A percentile compares a stretch with the other conserved stretches of the same genome.
These are phyloP conservation scores for Penicillium sp. DNA, from an alignment of 2,329 filamentous ascomycete species.

Conservation along the genomic window DNA sequence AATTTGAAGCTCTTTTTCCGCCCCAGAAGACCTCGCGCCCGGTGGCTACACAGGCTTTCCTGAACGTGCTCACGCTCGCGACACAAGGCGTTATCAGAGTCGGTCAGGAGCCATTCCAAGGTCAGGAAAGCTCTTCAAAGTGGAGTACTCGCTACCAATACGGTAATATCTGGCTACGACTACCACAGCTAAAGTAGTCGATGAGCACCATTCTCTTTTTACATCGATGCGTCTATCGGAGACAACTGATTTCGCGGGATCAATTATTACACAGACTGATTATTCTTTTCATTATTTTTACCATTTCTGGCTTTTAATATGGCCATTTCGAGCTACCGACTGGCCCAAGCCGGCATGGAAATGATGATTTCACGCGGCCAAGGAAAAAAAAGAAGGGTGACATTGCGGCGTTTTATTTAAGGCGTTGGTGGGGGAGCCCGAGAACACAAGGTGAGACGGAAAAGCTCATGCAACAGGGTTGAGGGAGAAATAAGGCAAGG, in stretches of 20 bases:
- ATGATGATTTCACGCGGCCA: background rate
- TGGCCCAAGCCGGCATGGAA: background rate
- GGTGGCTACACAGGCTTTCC: slow-evolving; percentile 72
- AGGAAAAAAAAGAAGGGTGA: background rate
- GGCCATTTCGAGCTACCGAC: background rate
- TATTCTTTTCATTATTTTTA: background rate
- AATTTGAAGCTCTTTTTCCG: slow-evolving; percentile 69
- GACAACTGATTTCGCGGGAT: background rate
- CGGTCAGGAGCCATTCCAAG: slow-evolving; percentile 54
- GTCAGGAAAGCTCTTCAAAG: slow-evolving; percentile 21
- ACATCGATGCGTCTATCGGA: background rate
- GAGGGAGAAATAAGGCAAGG: background rate
- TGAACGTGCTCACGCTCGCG: slow-evolving; percentile 69
- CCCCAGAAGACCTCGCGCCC: slow-evolving; percentile 53
- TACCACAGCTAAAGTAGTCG: slow-evolving; percentile 5
- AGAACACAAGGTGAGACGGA: background rate
- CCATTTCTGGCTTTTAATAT: background rate
- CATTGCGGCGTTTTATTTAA: background rate
- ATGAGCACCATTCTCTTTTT: background rate
- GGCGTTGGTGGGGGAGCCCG: background rate
- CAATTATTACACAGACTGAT: background rate
- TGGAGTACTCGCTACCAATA: slow-evolving; percentile 22
- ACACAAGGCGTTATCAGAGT: slow-evolving; percentile 64
- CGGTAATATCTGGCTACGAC: slow-evolving; percentile 30
- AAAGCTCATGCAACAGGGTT: background rate